phyloP scores from a whole-genome alignment of 2,329 filamentous ascomycete genomes.

The Dactylonectria estremocensis region DNA sequence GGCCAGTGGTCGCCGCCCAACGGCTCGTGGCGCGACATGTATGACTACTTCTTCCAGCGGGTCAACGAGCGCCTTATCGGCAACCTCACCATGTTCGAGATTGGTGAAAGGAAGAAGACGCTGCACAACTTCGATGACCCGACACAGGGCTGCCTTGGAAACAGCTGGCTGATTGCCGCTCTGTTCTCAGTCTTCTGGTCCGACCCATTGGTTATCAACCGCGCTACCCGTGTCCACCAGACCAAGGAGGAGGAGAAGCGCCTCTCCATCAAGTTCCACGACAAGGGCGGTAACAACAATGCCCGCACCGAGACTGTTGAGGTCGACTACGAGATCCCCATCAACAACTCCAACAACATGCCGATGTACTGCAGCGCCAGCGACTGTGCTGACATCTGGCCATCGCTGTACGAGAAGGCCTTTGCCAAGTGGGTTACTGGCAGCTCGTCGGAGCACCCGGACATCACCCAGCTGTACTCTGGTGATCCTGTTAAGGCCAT shows the following conservation, averaged over 20 bases:
- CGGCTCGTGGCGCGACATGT: constrained; percentile 58
- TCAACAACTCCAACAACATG: constrained; percentile 61
- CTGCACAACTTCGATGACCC: constrained; percentile 58
- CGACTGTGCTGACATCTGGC: constrained; percentile 61
- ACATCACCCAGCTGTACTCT: constrained; percentile 58
- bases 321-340: constrained; percentile 60
- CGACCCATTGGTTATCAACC: constrained; percentile 59
- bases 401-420: constrained; percentile 63
- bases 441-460: constrained; percentile 53
- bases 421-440: constrained; percentile 61
- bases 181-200: constrained; percentile 63
- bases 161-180: constrained; percentile 62
- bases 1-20: constrained; percentile 58
- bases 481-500: constrained; percentile 63
- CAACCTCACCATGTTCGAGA: constrained; percentile 50
- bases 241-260: constrained; percentile 47
- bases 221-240: constrained; percentile 48
- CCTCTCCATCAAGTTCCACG: constrained; percentile 57
- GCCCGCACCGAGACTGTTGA: constrained; percentile 55
- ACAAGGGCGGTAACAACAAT: constrained; percentile 62
- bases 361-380: constrained; percentile 60
- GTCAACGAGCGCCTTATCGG: constrained; percentile 51
- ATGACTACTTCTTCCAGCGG: constrained; percentile 53
- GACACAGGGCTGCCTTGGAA: constrained; percentile 58
- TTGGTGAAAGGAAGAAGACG: constrained; percentile 40